Percentiles rank a stretch among this genome's conserved stretches.
phyloP scores from a whole-genome alignment of 345 rosid genomes.

The Passiflora organensis region DNA sequence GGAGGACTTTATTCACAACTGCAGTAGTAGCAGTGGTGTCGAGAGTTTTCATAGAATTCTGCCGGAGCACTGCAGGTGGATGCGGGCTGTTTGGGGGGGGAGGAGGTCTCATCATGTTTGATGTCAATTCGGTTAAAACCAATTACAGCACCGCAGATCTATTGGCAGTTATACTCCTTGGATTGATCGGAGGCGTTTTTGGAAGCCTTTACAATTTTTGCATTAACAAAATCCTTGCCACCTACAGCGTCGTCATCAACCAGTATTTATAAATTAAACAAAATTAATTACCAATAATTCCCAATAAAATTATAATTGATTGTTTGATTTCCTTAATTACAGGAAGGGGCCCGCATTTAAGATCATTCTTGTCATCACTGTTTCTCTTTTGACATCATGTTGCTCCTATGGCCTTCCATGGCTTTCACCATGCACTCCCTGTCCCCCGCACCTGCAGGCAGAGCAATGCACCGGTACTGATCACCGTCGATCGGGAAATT shows the following conservation, averaged over 20 bases:
- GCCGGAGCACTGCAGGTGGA: slow-evolving; percentile 53
- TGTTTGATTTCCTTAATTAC: slow-evolving; percentile 31
- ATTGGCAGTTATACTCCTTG: slow-evolving; percentile 68
- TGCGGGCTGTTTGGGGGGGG: slow-evolving; percentile 91
- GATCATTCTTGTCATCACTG: slow-evolving; percentile 54
- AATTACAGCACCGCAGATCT: slow-evolving; percentile 56
- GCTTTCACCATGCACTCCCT: slow-evolving; percentile 68
- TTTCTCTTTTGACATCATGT: slow-evolving; percentile 75
- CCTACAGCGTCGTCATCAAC: slow-evolving; percentile 67
- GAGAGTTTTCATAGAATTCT: slow-evolving; percentile 61
- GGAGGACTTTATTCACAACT: slow-evolving; percentile 94
- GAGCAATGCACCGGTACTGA: slow-evolving; percentile 65
- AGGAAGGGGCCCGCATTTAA: slow-evolving; percentile 76
- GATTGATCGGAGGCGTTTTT: slow-evolving; percentile 67
- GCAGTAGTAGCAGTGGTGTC: slow-evolving; percentile 88
- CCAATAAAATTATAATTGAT: slow-evolving; percentile 10
- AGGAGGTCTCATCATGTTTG: slow-evolving; percentile 94
- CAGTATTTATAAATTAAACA: too few species aligned
- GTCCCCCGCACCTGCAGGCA: slow-evolving; percentile 42
- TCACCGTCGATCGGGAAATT: slow-evolving; percentile 70
- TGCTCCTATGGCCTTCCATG: slow-evolving; percentile 86
- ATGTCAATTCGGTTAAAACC: slow-evolving; percentile 52
- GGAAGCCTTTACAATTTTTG: slow-evolving; percentile 83
- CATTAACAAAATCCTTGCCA: slow-evolving; percentile 78
- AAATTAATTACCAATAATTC: too few species aligned